Evolutionary conservation across 768 basidiomycete species (phyloP).

Genomic region (Amanita jacksonii): DNA sequence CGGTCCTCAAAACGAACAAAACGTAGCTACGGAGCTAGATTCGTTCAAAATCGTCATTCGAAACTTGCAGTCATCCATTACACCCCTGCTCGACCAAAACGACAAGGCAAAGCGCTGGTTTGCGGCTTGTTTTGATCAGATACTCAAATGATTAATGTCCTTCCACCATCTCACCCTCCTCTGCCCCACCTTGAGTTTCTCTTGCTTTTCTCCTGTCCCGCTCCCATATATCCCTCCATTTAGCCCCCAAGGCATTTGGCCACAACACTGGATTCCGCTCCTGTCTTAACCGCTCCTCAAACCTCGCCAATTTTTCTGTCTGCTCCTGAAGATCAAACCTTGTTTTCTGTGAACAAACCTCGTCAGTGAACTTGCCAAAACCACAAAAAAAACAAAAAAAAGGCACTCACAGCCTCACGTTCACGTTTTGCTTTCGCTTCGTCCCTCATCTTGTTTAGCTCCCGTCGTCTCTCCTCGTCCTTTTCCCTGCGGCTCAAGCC

Average conservation of each 20-base stretch:
- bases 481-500: conserved; percentile 37
- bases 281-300: conserved; percentile 45
- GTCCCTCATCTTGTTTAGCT: conserved; percentile 60
- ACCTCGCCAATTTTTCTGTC: conserved; percentile 49
- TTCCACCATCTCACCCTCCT: conserved; percentile 28
- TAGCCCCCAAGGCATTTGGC: conserved; percentile 51
- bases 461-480: conserved; percentile 62
- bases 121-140: conserved; percentile 52
- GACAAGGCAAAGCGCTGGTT: conserved; percentile 45
- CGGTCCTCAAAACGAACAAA: conserved; percentile 42
- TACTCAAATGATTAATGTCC: conserved; percentile 26
- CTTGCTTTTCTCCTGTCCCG: conserved; percentile 27
- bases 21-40: conserved; percentile 30
- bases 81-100: conserved; percentile 12
- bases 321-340: conserved; percentile 51
- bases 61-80: conserved; percentile 24
- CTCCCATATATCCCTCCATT: conserved; percentile 46
- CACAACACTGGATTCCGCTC: conserved; percentile 47
- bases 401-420: conserved; percentile 41
- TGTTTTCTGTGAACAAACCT: conserved; percentile 24
- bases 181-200: conserved; percentile 21
- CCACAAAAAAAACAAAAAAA: conserved; percentile 1
- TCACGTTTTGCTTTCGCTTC: conserved; percentile 51
- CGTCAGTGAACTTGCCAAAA: no score
- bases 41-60: conserved; percentile 28